Base-by-base conservation (phyloP, 148 eudicot genomes). In the Vaccinium macrocarpon region DNA sequence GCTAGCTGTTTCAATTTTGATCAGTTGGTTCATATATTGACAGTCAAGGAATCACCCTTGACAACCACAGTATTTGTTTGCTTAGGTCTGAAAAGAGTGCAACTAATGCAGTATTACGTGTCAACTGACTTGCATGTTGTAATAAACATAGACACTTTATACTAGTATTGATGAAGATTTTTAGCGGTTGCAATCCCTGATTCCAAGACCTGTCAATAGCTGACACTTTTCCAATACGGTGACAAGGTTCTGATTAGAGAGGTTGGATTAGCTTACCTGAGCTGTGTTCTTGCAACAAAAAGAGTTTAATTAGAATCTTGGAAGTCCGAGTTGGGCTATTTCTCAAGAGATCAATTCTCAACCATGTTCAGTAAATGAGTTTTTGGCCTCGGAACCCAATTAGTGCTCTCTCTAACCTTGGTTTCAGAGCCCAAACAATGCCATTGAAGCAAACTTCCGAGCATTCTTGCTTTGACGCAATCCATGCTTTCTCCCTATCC, bases 401-500 rank as follows among this genome's bases (percentile, higher is more conserved):
- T 10, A 38, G 55, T 19, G 52, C 79, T 76, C 78, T 76, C 27
- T 76, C 56, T 48, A 7, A 48, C 51, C 49, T 48, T 76, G 56
- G 79, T 76, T 76, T 48, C 55, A 76, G 21, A 48, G 55, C 55
- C 79, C 55, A 48, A 48, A 76, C 32, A 18, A n/a, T 76, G 79
- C 18, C 79, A 76, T 46, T 75, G 21, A 75, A 75, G 23, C 78
- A 46, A 75, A 19, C 52, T 42, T 75, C 14, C 25, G 11, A 75
- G 21, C 23, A 75, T 46, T 46, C 78, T 42, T 12, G 42, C 78
- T 75, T 46, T 46, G 78, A 42, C 27, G 19, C 78, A 1, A 2
- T 72, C 76, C 76, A 72, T 23, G 71, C 29, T 23, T 57, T 21
- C 62, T 57, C 62, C 66, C 66, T 61, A 21, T 61, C 66, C 25